Evolutionary conservation across 1,139 yeast genomes (phyloP).

Genomic region (Blastobotrys elegans): DNA sequence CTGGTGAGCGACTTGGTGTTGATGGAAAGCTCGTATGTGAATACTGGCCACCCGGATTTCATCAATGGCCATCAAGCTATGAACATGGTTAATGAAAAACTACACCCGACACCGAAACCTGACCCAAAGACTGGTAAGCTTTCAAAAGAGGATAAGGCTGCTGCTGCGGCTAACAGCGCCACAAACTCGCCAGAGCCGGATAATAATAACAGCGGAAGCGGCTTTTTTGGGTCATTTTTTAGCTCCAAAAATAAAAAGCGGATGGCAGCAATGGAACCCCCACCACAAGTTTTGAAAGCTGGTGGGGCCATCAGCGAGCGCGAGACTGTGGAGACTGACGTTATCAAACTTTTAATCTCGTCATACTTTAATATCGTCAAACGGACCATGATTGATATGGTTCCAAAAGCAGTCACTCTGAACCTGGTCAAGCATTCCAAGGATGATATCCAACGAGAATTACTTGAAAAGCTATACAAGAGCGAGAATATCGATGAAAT

Average conservation of each 20-base stretch:
- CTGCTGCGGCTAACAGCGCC: constrained; percentile 25
- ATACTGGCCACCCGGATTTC: constrained; percentile 96
- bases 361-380: constrained; percentile 91
- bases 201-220: constrained; percentile 33
- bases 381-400: constrained; percentile 86
- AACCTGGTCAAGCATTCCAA: constrained; percentile 81
- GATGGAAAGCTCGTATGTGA: constrained; percentile 89
- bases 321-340: constrained; percentile 95
- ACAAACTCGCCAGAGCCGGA: constrained; percentile 31
- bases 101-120: constrained; percentile 73
- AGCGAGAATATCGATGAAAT: constrained; percentile 69
- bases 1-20: constrained; percentile 78
- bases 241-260: constrained; percentile 90
- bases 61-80: constrained; percentile 93
- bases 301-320: constrained; percentile 93
- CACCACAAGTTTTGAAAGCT: constrained; percentile 92
- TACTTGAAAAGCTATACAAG: constrained; percentile 80
- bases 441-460: constrained; percentile 83
- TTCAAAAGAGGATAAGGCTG: constrained; percentile 21
- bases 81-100: constrained; percentile 86
- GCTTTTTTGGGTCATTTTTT: constrained; percentile 92
- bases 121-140: constrained; percentile 87
- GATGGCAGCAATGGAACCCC: constrained; percentile 94
- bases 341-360: constrained; percentile 81
- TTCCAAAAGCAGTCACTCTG: constrained; percentile 93